These are phyloP conservation scores for Glebionis coronaria DNA, from an alignment of 129 eudicot species.

Conservation along the genomic window DNA sequence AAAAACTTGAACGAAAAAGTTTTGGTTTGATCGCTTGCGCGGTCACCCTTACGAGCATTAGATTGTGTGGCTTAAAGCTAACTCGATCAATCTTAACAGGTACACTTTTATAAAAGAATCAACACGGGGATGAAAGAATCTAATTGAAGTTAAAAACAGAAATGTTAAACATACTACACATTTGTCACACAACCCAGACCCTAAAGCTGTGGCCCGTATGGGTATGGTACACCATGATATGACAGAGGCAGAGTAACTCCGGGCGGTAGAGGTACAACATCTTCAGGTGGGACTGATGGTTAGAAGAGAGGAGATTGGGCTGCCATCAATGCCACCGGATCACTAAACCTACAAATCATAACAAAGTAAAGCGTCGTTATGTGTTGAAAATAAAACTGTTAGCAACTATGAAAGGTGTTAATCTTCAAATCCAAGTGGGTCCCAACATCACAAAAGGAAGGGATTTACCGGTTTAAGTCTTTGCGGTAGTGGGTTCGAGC, in stretches of 20 bases:
- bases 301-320: slow-evolving; percentile 36
- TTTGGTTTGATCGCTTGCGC: too few relatives aligned
- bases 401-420: background rate
- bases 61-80: too few relatives aligned
- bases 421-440: background rate
- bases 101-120: too few relatives aligned
- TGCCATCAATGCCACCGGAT: slow-evolving; percentile 22
- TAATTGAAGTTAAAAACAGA: background rate
- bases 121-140: too few relatives aligned
- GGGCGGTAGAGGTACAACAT: slow-evolving; percentile 18
- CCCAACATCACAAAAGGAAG: background rate
- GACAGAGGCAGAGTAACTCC: slow-evolving; percentile 25
- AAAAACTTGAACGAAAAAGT: too few relatives aligned
- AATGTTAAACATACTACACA: background rate
- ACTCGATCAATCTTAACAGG: too few relatives aligned
- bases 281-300: slow-evolving; percentile 26
- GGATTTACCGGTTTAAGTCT: too few relatives aligned
- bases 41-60: too few relatives aligned
- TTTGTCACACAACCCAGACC: background rate
- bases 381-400: background rate
- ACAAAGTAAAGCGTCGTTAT: background rate
- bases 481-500: too few relatives aligned
- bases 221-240: slow-evolving; percentile 37
- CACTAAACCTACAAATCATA: slow-evolving; percentile 29
- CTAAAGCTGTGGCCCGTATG: slow-evolving; percentile 29